phyloP scores from a whole-genome alignment of 1,284 basidiomycete species.

The Porphyrellus sp. region DNA sequence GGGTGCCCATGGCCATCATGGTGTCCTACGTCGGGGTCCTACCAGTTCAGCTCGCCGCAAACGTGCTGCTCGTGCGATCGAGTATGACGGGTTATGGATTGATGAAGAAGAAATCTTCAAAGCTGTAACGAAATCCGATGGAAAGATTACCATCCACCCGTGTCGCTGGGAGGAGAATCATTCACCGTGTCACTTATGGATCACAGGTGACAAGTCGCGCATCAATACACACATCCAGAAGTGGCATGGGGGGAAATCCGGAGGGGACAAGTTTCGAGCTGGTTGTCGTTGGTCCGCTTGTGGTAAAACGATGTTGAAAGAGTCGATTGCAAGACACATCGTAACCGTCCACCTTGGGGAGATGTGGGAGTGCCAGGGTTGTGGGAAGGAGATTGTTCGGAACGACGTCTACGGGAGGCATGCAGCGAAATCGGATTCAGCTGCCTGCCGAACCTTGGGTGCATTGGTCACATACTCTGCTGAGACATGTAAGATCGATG shows the following conservation, averaged over 20 bases:
- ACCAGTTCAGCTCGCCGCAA: neutral
- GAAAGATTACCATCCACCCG: conserved; percentile 4
- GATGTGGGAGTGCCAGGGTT: neutral
- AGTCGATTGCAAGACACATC: conserved; percentile 20
- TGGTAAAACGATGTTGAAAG: conserved; percentile 16
- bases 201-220: conserved; percentile 18
- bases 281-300: conserved; percentile 17
- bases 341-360: conserved; percentile 11
- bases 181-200: conserved; percentile 16
- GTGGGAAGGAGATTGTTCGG: neutral
- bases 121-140: conserved; percentile 1
- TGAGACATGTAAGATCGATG: conserved; percentile 1
- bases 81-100: conserved; percentile 4
- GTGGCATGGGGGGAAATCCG: conserved; percentile 19
- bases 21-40: neutral
- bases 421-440: neutral
- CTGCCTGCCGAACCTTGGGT: conserved; percentile 10
- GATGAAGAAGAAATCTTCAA: conserved; percentile 18
- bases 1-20: neutral
- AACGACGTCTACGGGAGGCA: conserved; percentile 14
- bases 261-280: neutral
- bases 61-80: conserved; percentile 4
- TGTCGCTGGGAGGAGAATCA: conserved; percentile 15
- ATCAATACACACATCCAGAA: conserved; percentile 19
- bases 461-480: conserved; percentile 11